Conservation (phyloP, 768 basidiomycete genomes). For the Vararia minispora region DNA sequence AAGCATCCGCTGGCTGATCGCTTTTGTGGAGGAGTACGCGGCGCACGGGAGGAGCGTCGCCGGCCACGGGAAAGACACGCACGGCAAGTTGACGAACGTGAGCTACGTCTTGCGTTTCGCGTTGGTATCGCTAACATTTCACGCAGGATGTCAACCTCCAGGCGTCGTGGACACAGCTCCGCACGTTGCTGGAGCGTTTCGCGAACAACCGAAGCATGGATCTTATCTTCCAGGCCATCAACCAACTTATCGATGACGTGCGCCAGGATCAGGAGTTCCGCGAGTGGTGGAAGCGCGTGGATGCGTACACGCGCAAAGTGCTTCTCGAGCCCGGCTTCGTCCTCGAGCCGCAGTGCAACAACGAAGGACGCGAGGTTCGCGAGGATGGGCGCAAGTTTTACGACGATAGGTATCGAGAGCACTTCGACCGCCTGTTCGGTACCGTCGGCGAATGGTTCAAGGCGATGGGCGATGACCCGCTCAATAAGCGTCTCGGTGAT, state of each 20-base stretch:
- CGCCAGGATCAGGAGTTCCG: conserved; percentile 63
- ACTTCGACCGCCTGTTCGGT: conserved; percentile 76
- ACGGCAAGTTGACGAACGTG: conserved; percentile 17
- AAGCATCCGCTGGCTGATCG: conserved; percentile 63
- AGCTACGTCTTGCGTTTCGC: conserved; percentile 7
- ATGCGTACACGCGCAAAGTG: conserved; percentile 55
- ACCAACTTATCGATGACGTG: conserved; percentile 64
- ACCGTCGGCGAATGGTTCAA: conserved; percentile 69
- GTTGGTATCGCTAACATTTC: conserved; percentile 13
- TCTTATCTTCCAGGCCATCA: conserved; percentile 55
- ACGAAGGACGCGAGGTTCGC: conserved; percentile 48
- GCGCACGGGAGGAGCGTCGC: conserved; percentile 34
- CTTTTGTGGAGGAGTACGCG: conserved; percentile 51
- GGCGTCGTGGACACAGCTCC: conserved; percentile 48
- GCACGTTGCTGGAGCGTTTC: conserved; percentile 83
- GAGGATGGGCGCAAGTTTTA: conserved; percentile 74
- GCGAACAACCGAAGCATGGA: conserved; percentile 65
- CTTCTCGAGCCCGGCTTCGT: conserved; percentile 80
- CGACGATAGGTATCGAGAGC: conserved; percentile 56
- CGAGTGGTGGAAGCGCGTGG: conserved; percentile 57
- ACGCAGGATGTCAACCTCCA: conserved; percentile 44
- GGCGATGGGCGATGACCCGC: conserved; percentile 75
- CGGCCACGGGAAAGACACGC: conserved; percentile 22
- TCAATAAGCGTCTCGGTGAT: conserved; percentile 72
- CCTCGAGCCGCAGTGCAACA: conserved; percentile 64